Base-by-base conservation (phyloP, 164 flowering plant genomes). In the Stephania cephalantha region DNA sequence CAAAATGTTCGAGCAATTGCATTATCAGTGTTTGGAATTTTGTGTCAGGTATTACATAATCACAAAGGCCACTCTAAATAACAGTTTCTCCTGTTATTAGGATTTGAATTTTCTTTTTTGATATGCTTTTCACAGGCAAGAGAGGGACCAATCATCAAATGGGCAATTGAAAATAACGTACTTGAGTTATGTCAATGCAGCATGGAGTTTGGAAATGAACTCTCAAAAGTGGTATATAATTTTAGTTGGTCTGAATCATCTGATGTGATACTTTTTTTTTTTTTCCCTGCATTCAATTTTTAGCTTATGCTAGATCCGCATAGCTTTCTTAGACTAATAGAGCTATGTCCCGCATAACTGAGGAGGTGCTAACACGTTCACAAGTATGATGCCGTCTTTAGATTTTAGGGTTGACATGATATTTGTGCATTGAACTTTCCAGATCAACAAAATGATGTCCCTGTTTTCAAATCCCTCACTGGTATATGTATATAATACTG, bases 1-100 rank as follows among this genome's bases (percentile, higher is more conserved):
- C 82, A 82, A 30, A 79, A 78, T 81, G 76, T 83, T 31, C 79
- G 81, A 76, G 86, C 86, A 46, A 79, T 85, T 46, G 85, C 86
- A 22, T 81, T 86, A 18, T 85, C 89, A 46, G 84, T 85, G 22
- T 69, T 85, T 30, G 89, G 84, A 22, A 85, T 85, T 75, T 68
- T 86, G 72, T 86, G 89, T 72, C 86, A 86, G 86, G 87, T 86
- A 75, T 9, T 46, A 44, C 9, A 29, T n/a, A 30, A 35, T 25
- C 69, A 67, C n/a, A 42, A 20, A 50, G n/a, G n/a, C 15, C 69
- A 35, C 9, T 9, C 18, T 61, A 13, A 2, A 35, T 35, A 35
- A 35, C 42, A 35, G 42, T 35, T 35, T 35, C 42, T 35, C 42
- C 1, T 0, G 42, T 35, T 35, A 22, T 17, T 46, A 72, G 73